A percentile compares a stretch with the other conserved stretches of the same genome.
phyloP scores from a whole-genome alignment of 139 green algal species.

The Tetratostichococcus sp. region DNA sequence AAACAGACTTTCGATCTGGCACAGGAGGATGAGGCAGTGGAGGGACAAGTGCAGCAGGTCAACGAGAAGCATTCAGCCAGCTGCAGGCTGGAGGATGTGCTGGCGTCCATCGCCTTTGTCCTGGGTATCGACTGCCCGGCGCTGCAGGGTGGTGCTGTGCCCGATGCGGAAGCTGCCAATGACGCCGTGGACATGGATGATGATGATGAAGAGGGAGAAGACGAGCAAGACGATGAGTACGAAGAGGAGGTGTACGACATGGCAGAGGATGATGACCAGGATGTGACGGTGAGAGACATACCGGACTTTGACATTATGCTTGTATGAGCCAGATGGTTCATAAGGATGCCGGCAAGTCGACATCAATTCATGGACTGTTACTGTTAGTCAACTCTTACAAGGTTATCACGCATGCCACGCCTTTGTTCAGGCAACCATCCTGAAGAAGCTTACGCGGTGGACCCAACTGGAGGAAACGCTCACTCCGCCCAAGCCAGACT shows the following conservation, averaged over 20 bases:
- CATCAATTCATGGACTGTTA: too few relatives aligned
- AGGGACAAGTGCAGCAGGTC: neutral
- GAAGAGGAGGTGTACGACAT: constrained; percentile 6
- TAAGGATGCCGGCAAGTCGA: constrained; percentile 3
- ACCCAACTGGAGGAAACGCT: neutral
- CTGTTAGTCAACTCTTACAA: too few relatives aligned
- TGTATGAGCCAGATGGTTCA: constrained; percentile 22
- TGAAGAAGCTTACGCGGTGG: constrained; percentile 5
- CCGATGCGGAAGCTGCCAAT: neutral
- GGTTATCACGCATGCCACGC: too few relatives aligned
- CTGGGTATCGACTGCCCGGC: neutral
- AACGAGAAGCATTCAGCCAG: neutral
- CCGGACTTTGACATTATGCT: too few relatives aligned
- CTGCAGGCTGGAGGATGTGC: neutral
- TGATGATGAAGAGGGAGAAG: neutral
- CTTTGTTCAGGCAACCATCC: neutral
- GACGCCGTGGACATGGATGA: neutral
- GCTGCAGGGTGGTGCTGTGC: neutral
- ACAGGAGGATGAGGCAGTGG: neutral
- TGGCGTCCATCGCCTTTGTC: neutral
- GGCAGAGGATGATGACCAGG: constrained; percentile 11
- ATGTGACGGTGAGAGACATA: neutral
- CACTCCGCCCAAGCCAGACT: neutral
- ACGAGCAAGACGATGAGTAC: neutral
- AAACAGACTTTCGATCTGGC: too few relatives aligned